A percentile compares a stretch with the other conserved stretches of the same genome.
phyloP scores from a whole-genome alignment of 78 protist species.

The Mastigamoeba balamuthi region DNA sequence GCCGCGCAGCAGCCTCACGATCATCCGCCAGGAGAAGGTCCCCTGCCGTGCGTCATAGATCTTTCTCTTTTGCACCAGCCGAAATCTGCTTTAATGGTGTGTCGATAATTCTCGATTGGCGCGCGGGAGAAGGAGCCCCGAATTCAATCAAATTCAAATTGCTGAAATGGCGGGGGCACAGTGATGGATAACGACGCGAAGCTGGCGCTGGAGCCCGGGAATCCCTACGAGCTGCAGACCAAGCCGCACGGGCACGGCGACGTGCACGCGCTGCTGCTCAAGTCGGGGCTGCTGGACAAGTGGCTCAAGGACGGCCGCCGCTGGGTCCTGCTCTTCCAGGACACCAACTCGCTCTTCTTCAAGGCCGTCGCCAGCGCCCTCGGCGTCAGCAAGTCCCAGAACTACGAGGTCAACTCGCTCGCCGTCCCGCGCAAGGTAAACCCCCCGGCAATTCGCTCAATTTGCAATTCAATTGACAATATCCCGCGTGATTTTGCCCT shows the following conservation, averaged over 20 bases:
- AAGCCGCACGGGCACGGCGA: conserved; percentile 72
- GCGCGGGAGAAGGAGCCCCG: too few species aligned
- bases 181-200: conserved; percentile 1
- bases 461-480: background rate
- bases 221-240: background rate
- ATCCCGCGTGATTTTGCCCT: background rate
- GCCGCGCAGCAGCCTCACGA: background rate
- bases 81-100: too few species aligned
- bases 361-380: conserved; percentile 2
- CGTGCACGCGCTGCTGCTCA: conserved; percentile 35
- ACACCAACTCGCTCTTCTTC: conserved; percentile 44
- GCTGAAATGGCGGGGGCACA: too few species aligned
- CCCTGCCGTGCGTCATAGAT: too few species aligned
- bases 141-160: too few species aligned
- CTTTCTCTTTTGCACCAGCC: too few species aligned
- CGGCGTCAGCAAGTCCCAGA: background rate
- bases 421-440: background rate
- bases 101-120: too few species aligned
- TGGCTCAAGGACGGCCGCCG: background rate
- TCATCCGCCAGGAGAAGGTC: conserved; percentile 22
- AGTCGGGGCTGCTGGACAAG: background rate
- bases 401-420: background rate
- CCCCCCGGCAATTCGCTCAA: background rate
- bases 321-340: conserved; percentile 21
- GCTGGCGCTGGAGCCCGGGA: background rate